Percentiles rank a stretch among this genome's conserved stretches.
These are phyloP conservation scores for Lobosporangium transversale DNA, from an alignment of 192 early-diverging fungal genomes.

Conservation along the genomic window DNA sequence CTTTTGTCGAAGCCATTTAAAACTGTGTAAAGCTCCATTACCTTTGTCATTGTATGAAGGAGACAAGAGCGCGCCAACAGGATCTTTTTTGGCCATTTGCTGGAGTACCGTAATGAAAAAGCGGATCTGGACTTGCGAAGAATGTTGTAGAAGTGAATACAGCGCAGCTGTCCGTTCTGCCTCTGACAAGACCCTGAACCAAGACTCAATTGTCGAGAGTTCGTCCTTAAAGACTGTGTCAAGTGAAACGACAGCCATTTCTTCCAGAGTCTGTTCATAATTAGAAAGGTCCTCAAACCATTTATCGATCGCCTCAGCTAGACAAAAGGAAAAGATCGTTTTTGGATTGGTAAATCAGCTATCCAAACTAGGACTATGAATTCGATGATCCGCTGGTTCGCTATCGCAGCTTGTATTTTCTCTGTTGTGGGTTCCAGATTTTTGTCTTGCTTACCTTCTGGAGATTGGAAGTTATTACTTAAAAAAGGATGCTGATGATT, in stretches of 20 bases:
- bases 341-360: too few species aligned
- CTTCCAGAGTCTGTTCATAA: conserved; percentile 92
- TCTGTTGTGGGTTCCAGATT: too few species aligned
- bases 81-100: conserved; percentile 91
- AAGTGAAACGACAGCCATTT: conserved; percentile 83
- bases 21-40: too few species aligned
- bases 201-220: conserved; percentile 91
- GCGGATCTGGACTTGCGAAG: conserved; percentile 90
- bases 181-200: conserved; percentile 91
- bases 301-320: conserved; percentile 79
- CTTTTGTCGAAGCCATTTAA: too few species aligned
- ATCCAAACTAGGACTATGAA: too few species aligned
- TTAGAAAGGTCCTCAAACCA: conserved; percentile 94
- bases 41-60: conserved; percentile 63
- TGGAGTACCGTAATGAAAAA: conserved; percentile 95
- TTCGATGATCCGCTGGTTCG: too few species aligned
- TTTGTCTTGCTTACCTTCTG: conserved; percentile 45
- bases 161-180: conserved; percentile 93
- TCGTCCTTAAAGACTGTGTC: conserved; percentile 92
- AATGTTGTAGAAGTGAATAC: conserved; percentile 91
- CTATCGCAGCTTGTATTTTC: too few species aligned
- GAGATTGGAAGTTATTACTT: conserved; percentile 38
- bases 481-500: conserved; percentile 40
- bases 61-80: conserved; percentile 66
- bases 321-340: neutral